Evolutionary conservation across 768 basidiomycete species (phyloP).

Genomic region (Trametes meyenii): DNA sequence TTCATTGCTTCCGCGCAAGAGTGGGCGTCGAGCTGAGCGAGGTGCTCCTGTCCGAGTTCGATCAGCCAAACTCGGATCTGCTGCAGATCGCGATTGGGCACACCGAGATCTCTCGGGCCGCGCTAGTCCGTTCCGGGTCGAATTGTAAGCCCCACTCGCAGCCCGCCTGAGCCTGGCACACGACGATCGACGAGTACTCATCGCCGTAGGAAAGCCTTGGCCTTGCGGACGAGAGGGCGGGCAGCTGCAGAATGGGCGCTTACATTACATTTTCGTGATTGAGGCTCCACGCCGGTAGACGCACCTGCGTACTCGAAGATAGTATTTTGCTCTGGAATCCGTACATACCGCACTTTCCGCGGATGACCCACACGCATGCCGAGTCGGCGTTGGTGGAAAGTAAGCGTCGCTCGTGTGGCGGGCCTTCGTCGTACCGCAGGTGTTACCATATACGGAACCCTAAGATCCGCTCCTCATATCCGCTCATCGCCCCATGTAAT

Average conservation of each 20-base stretch:
- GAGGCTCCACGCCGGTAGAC: no score
- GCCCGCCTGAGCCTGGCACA: not conserved
- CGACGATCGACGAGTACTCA: not conserved
- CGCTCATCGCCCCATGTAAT: not conserved
- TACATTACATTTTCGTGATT: conserved; percentile 4
- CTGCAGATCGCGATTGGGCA: conserved; percentile 1
- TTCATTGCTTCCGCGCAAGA: conserved; percentile 12
- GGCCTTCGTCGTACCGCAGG: conserved; percentile 1
- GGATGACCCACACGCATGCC: no score
- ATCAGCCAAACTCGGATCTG: conserved; percentile 14
- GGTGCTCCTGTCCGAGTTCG: conserved; percentile 13
- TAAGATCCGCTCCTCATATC: conserved; percentile 14
- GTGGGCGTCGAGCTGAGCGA: conserved; percentile 1
- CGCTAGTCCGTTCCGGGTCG: not conserved
- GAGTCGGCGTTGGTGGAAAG: not conserved
- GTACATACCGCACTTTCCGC: no score
- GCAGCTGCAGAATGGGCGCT: conserved; percentile 3
- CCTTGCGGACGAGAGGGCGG: not conserved
- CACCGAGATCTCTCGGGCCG: not conserved
- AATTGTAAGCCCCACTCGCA: conserved; percentile 8
- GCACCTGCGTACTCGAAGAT: no score
- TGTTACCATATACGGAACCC: not conserved
- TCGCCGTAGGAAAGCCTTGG: not conserved
- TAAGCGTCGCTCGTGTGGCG: not conserved
- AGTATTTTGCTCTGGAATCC: no score